Base-by-base conservation (phyloP, 2,329 filamentous ascomycete genomes). In the Colletotrichum sp. region DNA sequence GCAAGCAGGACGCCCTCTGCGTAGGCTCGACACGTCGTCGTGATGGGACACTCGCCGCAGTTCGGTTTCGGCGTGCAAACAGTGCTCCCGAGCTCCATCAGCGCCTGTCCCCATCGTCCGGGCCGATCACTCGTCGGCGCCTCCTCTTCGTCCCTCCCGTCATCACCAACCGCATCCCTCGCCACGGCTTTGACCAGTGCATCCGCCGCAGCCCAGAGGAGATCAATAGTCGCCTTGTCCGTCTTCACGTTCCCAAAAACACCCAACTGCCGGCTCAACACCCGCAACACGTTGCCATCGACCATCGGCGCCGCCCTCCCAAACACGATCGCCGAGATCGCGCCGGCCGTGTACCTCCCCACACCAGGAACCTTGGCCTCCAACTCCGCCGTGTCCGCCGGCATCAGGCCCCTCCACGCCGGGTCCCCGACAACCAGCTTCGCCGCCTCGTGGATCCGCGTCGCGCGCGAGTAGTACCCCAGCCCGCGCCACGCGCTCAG, bases 41-140 rank as follows among this genome's bases (percentile, higher is more conserved):
- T 88, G 63, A 92, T 85, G 2, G 90, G 90, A 71, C 90, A 92
- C 2, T 79, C 79, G 4, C 81, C 82, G 78, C 92, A 93, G 67
- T 89, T 88, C 2, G 92, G 92, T 78, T 89, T 90, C 1, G 92
- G 91, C 8, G 88, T 88, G 78, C 92, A 93, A 3, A 93, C 81
- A 0, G 92, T 93, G 77, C 91, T 92, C 5, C 92, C 92, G 6
- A 93, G 85, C 79, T 93, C 92, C 92, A 93, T 93, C 30, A 93
- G 82, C 1, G 90, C 92, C 80, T 93, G 92, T 1, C 92, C 92
- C 92, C 91, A 93, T 76, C 88, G 83, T 1, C 91, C 91, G 0
- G 92, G 91, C 26, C 89, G 82, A 69, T 90, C 87, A 70, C 88
- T 92, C 16, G 80, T 77, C 26, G 82, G 78, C 0, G 80, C 80